Conservation (phyloP, 805 yeast species). For the Sugiyamaella valdiviana region DNA sequence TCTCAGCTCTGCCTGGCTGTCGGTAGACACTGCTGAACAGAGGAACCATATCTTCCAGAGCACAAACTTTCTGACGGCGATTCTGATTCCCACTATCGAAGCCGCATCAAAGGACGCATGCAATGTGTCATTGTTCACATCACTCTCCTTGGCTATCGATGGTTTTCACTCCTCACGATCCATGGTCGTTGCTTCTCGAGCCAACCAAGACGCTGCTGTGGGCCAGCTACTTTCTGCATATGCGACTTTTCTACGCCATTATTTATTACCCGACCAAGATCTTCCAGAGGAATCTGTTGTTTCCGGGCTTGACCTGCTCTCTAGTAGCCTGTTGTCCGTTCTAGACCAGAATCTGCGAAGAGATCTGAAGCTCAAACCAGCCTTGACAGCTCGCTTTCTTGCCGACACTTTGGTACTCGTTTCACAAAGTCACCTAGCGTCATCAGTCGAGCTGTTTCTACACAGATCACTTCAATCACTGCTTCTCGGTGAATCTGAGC, state of each 20-base stretch:
- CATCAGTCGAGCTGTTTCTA: neutral
- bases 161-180: neutral
- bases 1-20: slow-evolving; percentile 5
- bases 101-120: neutral
- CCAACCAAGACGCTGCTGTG: neutral
- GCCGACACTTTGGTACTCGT: neutral
- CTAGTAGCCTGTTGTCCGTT: neutral
- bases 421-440: neutral
- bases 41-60: neutral
- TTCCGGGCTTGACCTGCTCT: neutral
- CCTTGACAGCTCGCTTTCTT: neutral
- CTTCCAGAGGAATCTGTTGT: neutral
- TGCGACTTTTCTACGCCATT: neutral
- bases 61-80: neutral
- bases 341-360: neutral
- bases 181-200: neutral
- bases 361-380: neutral
- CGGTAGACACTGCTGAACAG: slow-evolving; percentile 5
- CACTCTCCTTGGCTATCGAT: neutral
- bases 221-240: neutral
- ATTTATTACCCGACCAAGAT: neutral
- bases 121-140: neutral
- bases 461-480: neutral
- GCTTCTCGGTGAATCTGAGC: neutral
- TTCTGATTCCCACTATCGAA: neutral